These are phyloP conservation scores for Gloeophyllum trabeum DNA, from an alignment of 768 basidiomycete species.

Conservation along the genomic window DNA sequence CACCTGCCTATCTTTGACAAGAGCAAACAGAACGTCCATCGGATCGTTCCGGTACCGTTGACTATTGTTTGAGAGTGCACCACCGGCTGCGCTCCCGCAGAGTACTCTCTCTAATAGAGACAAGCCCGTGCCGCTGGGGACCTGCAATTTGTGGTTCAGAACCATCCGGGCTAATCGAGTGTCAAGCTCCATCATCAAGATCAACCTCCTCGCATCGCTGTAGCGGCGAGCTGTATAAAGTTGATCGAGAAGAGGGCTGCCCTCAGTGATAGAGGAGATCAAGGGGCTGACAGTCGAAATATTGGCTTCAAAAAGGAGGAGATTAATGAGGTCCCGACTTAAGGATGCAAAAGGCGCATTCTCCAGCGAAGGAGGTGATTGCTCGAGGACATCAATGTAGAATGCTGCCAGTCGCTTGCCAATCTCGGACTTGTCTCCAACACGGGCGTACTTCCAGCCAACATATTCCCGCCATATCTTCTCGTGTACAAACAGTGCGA, in stretches of 20 bases:
- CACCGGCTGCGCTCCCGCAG: conserved; percentile 48
- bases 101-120: conserved; percentile 71
- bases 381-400: conserved; percentile 55
- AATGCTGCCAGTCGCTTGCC: conserved; percentile 54
- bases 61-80: conserved; percentile 30
- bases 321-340: conserved; percentile 55
- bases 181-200: conserved; percentile 58
- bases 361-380: conserved; percentile 41
- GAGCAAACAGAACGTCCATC: conserved; percentile 61
- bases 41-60: conserved; percentile 48
- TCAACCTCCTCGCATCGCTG: conserved; percentile 58
- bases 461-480: conserved; percentile 85
- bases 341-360: conserved; percentile 49
- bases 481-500: conserved; percentile 66
- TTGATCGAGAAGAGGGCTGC: conserved; percentile 42
- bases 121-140: conserved; percentile 8
- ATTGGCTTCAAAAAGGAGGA: conserved; percentile 63
- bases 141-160: conserved; percentile 51
- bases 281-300: conserved; percentile 76
- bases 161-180: conserved; percentile 51
- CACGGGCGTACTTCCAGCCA: conserved; percentile 76
- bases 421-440: conserved; percentile 80
- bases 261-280: conserved; percentile 56
- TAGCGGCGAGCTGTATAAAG: conserved; percentile 54
- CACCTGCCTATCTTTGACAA: conserved; percentile 54